Evolutionary conservation across 768 basidiomycete species (phyloP).

Genomic region (Lactifluus pinguis): DNA sequence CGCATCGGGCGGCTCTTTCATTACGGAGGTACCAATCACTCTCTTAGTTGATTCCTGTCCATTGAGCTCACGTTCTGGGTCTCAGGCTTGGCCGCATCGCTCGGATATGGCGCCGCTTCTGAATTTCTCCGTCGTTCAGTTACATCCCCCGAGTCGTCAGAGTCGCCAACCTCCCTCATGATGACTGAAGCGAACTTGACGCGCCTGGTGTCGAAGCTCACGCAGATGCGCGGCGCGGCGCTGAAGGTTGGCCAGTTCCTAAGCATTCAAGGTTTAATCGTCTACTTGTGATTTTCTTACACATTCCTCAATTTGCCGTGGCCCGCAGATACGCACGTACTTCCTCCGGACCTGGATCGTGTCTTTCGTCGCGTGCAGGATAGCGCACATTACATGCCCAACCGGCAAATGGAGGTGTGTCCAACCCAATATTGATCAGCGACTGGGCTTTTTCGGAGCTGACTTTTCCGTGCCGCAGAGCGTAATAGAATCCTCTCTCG

Average conservation of each 20-base stretch:
- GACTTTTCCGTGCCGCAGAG: conserved; percentile 27
- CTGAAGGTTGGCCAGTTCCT: conserved; percentile 95
- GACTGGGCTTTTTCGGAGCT: background rate
- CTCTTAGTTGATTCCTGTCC: background rate
- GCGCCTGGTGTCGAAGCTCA: conserved; percentile 84
- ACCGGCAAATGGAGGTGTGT: conserved; percentile 91
- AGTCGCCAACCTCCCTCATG: conserved; percentile 46
- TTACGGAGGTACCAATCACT: conserved; percentile 61
- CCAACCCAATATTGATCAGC: background rate
- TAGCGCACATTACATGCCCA: conserved; percentile 96
- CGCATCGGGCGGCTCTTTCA: conserved; percentile 85
- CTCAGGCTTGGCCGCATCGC: conserved; percentile 80
- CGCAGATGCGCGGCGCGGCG: conserved; percentile 93
- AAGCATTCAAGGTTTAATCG: conserved; percentile 75
- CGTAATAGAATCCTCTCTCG: conserved; percentile 72
- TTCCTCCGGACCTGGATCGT: conserved; percentile 80
- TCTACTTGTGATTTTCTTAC: background rate
- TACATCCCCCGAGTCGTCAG: conserved; percentile 20
- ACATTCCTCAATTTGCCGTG: background rate
- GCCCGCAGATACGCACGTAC: conserved; percentile 68
- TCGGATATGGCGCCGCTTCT: conserved; percentile 83
- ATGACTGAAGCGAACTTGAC: conserved; percentile 89
- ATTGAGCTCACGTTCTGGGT: background rate
- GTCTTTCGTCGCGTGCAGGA: conserved; percentile 90
- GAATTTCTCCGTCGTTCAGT: conserved; percentile 69